Evolutionary conservation across 306 rosid genomes (phyloP), one percentile per base, ranked within the genome.

Genomic region (Adenanthera pavonina): DNA sequence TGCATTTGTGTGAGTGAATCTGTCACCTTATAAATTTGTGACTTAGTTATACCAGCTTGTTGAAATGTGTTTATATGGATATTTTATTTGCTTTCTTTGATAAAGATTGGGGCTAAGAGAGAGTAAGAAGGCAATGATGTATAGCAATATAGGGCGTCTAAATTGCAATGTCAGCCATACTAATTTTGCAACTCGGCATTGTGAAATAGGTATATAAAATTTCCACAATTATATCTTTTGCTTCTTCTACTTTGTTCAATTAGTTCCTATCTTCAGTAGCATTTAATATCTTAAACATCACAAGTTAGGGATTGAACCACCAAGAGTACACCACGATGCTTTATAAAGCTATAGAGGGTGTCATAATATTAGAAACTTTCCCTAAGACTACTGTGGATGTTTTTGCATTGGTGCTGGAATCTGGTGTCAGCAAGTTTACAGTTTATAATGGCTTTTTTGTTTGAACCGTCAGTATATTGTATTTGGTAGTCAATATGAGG

Each of bases 71-170:
- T 65, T 67, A n/a, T 40, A 40, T 67, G 14, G 52, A 9, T 82
- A 44, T 72, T 65, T 52, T 69, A 15, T 74, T 78, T 82, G 49
- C 73, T 11, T 35, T 82, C 25, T 20, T 74, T 38, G 30, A n/a
- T 75, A 75, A 83, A 95, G 96, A 78, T 95, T 93, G 83, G 99
- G 99, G 76, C 99, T 98, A 25, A 92, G 96, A 85, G 99, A 95
- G 88, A 95, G 97, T 81, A 95, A 93, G 90, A 95, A 95, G 80
- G 97, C 99, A 25, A 90, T 90, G 98, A 77, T 84, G 92, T 95
- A 92, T 85, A 93, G 97, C 61, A 97, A 92, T 73, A 81, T 80
- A 2, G 98, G 97, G 71, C 90, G 96, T 36, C 81, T 95, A 70
- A 92, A 95, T 88, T 95, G 98, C 82, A 85, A 87, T 82, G 94